Base-by-base conservation (phyloP, 2,329 filamentous ascomycete species). In the Ophiocordyceps sinensis region DNA sequence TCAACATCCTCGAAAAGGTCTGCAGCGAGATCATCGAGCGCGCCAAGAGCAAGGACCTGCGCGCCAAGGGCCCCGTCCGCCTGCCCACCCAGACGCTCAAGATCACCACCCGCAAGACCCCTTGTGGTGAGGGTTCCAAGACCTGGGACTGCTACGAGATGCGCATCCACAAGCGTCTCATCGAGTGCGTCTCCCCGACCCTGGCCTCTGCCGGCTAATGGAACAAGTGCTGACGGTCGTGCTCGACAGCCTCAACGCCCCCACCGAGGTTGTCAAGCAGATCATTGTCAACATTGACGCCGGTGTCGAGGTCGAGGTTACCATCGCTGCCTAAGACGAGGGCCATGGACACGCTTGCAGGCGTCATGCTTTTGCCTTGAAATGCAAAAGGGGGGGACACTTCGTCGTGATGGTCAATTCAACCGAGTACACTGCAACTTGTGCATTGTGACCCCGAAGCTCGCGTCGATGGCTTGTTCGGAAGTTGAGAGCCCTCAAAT, bases 81-180 rank as follows among this genome's bases (percentile, higher is more conserved):
- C 83, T 95, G 60, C 87, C 91, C 59, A 95, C 88, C 75, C 94
- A 95, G 82, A 85, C 79, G 66, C 79, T 96, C 61, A 86, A 91
- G 77, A 79, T 94, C 76, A 86, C 85, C 66, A 94, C 91, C 76
- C 84, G 91, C 64, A 98, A 98, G 84, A 96, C 91, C 53, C 91
- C 91, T 67, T 91, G 85, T 73, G 91, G 91, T 84, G 91, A 98
- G 80, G 91, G 91, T 73, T 93, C 84, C 70, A 98, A 98, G 86
- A 98, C 91, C 64, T 98, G 91, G 91, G 91, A 96, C 68, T 81
- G 77, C 68, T 98, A 76, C 70, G 89, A 98, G 82, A 93, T 98
- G 87, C 83, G 89, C 73, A 94, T 95, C 67, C 87, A 95, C 80
- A 95, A 95, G 83, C 84, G 88, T 58, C 77, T 95, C 63, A 95